Evolutionary conservation across 1,139 yeast genomes (phyloP).

Genomic region (Kodamaea alishanica): DNA sequence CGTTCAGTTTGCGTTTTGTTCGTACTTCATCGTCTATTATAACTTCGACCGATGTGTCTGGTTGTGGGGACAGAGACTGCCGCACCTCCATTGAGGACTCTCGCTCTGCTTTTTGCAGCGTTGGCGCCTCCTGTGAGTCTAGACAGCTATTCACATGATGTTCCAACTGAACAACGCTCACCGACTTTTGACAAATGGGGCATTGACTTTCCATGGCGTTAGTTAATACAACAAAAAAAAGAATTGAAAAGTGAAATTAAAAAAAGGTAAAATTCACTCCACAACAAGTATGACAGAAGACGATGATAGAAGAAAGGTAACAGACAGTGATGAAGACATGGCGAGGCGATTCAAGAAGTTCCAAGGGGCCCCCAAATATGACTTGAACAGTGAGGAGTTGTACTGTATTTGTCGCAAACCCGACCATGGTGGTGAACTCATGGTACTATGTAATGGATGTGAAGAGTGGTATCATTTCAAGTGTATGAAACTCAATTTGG

Average conservation of each 20-base stretch:
- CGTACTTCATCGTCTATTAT: neutral
- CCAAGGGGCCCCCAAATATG: conserved; percentile 41
- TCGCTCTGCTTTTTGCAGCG: neutral
- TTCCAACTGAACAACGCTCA: conserved; percentile 27
- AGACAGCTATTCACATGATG: conserved; percentile 41
- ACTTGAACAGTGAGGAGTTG: conserved; percentile 55
- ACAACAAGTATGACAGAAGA: conserved; percentile 2
- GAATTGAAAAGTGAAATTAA: neutral
- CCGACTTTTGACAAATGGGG: conserved; percentile 33
- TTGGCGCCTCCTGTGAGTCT: conserved; percentile 21
- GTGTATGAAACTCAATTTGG: conserved; percentile 62
- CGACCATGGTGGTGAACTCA: conserved; percentile 71
- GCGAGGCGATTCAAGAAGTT: conserved; percentile 46
- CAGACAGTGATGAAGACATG: conserved; percentile 30
- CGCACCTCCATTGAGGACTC: conserved; percentile 4
- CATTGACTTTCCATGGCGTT: conserved; percentile 20
- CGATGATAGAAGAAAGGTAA: neutral
- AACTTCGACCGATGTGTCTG: neutral
- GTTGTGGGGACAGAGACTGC: neutral
- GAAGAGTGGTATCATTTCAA: conserved; percentile 93
- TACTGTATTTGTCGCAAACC: conserved; percentile 79
- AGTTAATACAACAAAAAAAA: neutral
- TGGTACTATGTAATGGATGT: conserved; percentile 94
- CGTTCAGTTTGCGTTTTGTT: conserved; percentile 13
- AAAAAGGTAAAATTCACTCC: neutral